Percentiles rank a stretch among this genome's conserved stretches.
phyloP scores from a whole-genome alignment of 2,329 filamentous ascomycete genomes.

The Chaetomium sp. region DNA sequence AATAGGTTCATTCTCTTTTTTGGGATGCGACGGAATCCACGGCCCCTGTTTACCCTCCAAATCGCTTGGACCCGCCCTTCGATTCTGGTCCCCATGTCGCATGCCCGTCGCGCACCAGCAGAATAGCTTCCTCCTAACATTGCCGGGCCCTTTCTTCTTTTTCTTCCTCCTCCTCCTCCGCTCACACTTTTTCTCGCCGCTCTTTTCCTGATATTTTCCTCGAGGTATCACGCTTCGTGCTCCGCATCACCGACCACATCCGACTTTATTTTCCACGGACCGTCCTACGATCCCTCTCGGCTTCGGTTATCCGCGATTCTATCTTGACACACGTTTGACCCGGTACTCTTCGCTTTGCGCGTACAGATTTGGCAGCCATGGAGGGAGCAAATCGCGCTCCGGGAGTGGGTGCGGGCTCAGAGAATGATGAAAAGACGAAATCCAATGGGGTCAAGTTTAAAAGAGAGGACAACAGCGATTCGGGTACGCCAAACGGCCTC shows the following conservation, averaged over 20 bases:
- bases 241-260: neutral
- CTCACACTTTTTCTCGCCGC: neutral
- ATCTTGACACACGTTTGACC: too few species aligned
- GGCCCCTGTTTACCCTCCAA: neutral
- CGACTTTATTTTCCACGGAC: neutral
- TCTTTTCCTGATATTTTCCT: too few species aligned
- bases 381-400: conserved; percentile 25
- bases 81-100: conserved; percentile 16
- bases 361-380: conserved; percentile 20
- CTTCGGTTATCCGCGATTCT: too few species aligned
- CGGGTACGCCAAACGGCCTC: conserved; percentile 35
- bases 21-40: neutral
- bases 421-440: conserved; percentile 35
- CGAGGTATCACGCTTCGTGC: neutral
- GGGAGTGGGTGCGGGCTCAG: conserved; percentile 28
- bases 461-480: conserved; percentile 34
- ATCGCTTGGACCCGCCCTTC: conserved; percentile 12
- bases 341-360: neutral
- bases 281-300: neutral
- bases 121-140: conserved; percentile 18
- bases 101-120: conserved; percentile 18
- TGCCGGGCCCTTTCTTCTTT: neutral
- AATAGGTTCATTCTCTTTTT: neutral
- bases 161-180: neutral
- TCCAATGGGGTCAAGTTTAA: conserved; percentile 34